Evolutionary conservation across 148 eudicot genomes (phyloP), one percentile per base, ranked within the genome.

Genomic region (Amaranthus cruentus): DNA sequence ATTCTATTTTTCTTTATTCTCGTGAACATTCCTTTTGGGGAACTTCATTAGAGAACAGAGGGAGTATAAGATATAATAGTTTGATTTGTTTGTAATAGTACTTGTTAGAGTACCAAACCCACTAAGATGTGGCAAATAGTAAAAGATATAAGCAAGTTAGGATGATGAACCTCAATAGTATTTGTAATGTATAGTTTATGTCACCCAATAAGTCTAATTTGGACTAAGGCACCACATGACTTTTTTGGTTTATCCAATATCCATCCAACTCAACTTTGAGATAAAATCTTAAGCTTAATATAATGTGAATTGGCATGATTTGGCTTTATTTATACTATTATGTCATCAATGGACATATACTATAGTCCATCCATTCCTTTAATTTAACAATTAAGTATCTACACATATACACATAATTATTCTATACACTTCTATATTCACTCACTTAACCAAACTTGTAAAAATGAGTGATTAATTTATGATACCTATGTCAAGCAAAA

Each of bases 231-330:
- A 28, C 38, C 38, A 28, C 38, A 28, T 28, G 1, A 28, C 38
- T 28, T 28, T 46, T 47, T 11, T 18, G 18, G 48, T 9, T 58
- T 58, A 71, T 71, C 74, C 74, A 71, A 71, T 57, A 47, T 74
- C 76, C 76, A 74, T 74, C 76, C 76, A 74, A 62, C 76, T 74
- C 62, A 64, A 65, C 53, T 3, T 60, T 9, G 13, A 28, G 47
- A 18, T 21, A 46, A 52, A 62, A 55, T 21, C 51, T 62, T 51
- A 21, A 3, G 14, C 49, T 73, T 28, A 48, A 73, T 50, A 7
- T 73, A 53, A 14, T 52, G 52, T 44, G 38, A 48, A 28, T 72
- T 66, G 69, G 62, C 61, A 15, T 51, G 5, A 38, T 78, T 59
- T 55, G 55, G 6, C 38, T 70, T 62, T 7, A 59, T 58, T 56